Conservation (phyloP, 148 eudicot species). For the Fagopyrum tataricum region DNA sequence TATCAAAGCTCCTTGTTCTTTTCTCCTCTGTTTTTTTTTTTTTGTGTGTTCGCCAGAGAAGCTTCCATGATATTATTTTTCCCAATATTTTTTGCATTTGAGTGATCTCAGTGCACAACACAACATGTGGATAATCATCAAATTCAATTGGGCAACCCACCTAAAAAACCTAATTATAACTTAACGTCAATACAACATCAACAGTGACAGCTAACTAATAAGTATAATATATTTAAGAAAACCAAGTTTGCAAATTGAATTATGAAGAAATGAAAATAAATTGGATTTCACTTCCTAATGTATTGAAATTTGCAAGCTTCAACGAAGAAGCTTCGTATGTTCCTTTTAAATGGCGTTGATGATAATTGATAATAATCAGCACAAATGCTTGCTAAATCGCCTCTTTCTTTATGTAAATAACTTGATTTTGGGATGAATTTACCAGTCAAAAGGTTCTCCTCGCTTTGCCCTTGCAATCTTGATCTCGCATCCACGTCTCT, state of each 20-base stretch:
- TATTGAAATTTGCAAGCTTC: too few species aligned
- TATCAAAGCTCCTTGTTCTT: background rate
- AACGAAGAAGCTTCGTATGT: too few species aligned
- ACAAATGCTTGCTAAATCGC: background rate
- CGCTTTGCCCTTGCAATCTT: background rate
- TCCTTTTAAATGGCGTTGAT: background rate
- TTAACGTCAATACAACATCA: background rate
- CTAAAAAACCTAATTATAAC: background rate
- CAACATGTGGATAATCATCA: background rate
- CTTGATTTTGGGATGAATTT: background rate
- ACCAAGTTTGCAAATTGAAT: background rate
- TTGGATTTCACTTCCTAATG: background rate
- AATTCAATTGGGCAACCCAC: background rate
- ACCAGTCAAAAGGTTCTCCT: background rate
- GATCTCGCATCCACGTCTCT: background rate
- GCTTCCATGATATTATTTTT: background rate
- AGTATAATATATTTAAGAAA: background rate
- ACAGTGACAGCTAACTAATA: background rate
- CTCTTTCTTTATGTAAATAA: background rate
- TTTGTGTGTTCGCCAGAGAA: background rate
- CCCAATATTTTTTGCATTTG: background rate
- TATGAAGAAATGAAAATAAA: too few species aligned
- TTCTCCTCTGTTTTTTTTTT: background rate
- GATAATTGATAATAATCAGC: background rate
- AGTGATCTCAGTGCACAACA: background rate